phyloP scores from a whole-genome alignment of 2,329 filamentous ascomycete species.

The Paramyrothecium sp. region DNA sequence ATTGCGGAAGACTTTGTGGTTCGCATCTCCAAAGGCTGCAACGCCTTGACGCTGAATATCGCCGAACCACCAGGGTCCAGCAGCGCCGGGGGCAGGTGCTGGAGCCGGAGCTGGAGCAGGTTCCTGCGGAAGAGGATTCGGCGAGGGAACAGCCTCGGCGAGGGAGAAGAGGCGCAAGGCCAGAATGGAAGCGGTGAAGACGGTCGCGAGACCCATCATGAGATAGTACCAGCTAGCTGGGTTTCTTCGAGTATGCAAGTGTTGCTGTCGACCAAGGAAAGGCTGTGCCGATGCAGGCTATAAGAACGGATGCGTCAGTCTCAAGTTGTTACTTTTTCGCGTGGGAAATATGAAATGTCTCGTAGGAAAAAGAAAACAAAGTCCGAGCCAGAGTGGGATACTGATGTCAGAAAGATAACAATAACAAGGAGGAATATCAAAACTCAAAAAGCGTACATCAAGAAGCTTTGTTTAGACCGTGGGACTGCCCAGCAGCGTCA shows the following conservation, averaged over 20 bases:
- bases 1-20: constrained; percentile 75
- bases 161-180: constrained; percentile 40
- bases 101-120: neutral
- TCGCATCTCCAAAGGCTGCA: constrained; percentile 53
- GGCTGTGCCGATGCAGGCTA: constrained; percentile 13
- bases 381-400: too few species aligned
- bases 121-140: constrained; percentile 4
- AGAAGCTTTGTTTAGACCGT: neutral
- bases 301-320: constrained; percentile 3
- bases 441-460: too few species aligned
- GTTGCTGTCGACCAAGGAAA: constrained; percentile 10
- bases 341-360: neutral
- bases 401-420: too few species aligned
- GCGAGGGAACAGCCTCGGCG: constrained; percentile 14
- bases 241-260: constrained; percentile 12
- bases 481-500: neutral
- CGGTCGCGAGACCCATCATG: constrained; percentile 45
- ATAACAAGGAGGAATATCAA: too few species aligned
- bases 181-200: constrained; percentile 40
- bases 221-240: constrained; percentile 32
- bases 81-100: constrained; percentile 9
- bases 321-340: neutral
- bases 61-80: constrained; percentile 68
- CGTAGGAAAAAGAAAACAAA: neutral
- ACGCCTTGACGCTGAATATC: constrained; percentile 67